Base-by-base conservation (phyloP, 768 basidiomycete genomes). In the Xerocomus potaroensis region DNA sequence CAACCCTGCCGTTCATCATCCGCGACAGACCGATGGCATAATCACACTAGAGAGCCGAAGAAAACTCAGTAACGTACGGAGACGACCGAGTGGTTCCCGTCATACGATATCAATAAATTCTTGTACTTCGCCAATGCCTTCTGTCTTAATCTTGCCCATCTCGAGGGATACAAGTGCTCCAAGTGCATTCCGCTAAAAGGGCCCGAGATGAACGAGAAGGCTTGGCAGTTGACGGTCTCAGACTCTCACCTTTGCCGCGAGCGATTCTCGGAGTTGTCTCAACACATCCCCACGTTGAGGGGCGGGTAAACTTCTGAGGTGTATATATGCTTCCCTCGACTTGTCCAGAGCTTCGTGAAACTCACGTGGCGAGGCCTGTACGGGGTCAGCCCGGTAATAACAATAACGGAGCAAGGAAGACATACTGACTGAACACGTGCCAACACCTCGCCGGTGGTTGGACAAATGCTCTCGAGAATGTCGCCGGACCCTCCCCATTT, bases 61-160 rank as follows among this genome's bases (percentile, higher is more conserved):
- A 50, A 43, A 41, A 41, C 34, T 62, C 27, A 55, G 47, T 16
- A 30, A 43, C 23, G 24, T 7, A 27, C 26, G 43, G 21, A 41
- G 9, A 24, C 7, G 31, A 10, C 31, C n/a, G 18, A 27, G n/a
- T 8, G 29, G 21, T 26, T 23, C 29, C 42, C 12, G 73, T 2
- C 87, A 61, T 63, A 96, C 91, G 53, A 95, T 91, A 61, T 96
- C 93, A 48, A 96, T 79, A 59, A 94, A 91, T 69, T 95, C 92
- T 62, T 94, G 91, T 11, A 97, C 91, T 70, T 96, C 92, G 14
- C 94, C 94, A 16, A 83, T 72, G 21, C 94, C 94, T 64, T 96
- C 94, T 14, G 87, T 84, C 57, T 74, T 78, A 55, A 96, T 93
- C 72, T 98, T 84, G 15, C 95, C 89, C 88, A 91, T 90, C 64